Evolutionary conservation across 768 basidiomycete genomes (phyloP).

Genomic region (Tricholomella constricta): DNA sequence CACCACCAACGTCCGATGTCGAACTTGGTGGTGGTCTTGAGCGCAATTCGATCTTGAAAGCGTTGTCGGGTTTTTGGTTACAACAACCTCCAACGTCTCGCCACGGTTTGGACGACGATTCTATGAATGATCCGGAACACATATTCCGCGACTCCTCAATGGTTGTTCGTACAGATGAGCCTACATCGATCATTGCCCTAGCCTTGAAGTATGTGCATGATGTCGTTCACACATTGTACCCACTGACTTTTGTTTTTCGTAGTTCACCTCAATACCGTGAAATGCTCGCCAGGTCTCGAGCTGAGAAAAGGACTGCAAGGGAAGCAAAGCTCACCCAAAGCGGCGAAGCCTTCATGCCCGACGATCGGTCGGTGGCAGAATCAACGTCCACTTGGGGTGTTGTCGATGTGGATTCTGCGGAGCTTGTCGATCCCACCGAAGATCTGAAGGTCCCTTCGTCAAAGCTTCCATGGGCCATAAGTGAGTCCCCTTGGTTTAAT

Average conservation of each 20-base stretch:
- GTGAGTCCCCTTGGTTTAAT: conserved; percentile 47
- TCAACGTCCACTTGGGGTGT: conserved; percentile 92
- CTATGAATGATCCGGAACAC: conserved; percentile 81
- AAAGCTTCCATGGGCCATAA: conserved; percentile 79
- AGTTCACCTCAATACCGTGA: conserved; percentile 86
- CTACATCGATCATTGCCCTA: conserved; percentile 96
- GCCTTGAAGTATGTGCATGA: conserved; percentile 70
- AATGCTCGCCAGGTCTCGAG: conserved; percentile 73
- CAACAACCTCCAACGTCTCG: conserved; percentile 53
- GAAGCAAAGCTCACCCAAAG: conserved; percentile 61
- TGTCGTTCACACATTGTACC: not conserved
- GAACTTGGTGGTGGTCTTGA: conserved; percentile 58
- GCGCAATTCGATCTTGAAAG: conserved; percentile 76
- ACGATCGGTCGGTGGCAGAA: conserved; percentile 79
- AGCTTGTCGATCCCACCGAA: conserved; percentile 70
- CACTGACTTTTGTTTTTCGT: conserved; percentile 9
- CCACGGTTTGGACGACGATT: conserved; percentile 66
- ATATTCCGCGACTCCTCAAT: conserved; percentile 94
- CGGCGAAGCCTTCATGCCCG: conserved; percentile 90
- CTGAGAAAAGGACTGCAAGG: conserved; percentile 70
- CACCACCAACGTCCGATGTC: conserved; percentile 52
- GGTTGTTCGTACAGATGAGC: conserved; percentile 95
- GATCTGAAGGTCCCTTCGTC: conserved; percentile 76
- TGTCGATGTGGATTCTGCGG: conserved; percentile 75
- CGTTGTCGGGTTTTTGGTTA: conserved; percentile 83